phyloP scores from a whole-genome alignment of 2,329 filamentous ascomycete genomes.

The Rutstroemia sp. region DNA sequence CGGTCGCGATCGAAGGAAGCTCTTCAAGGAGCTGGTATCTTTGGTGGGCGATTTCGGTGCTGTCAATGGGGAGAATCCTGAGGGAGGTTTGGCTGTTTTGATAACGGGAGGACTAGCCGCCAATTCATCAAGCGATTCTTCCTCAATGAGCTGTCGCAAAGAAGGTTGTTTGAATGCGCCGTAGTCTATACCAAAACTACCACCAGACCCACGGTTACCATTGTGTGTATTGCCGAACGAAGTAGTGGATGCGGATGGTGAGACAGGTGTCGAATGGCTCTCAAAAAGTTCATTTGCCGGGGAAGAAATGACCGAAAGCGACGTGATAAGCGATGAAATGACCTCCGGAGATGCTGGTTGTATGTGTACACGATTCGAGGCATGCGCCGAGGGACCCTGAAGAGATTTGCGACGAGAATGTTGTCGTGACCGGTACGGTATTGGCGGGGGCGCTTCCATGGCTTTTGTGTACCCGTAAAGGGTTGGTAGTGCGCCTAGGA shows the following conservation, averaged over 20 bases:
- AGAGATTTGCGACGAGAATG: slow-evolving; percentile 26
- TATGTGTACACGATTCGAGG: slow-evolving; percentile 26
- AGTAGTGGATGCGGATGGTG: slow-evolving; percentile 32
- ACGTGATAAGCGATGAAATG: slow-evolving; percentile 64
- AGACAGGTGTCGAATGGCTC: slow-evolving; percentile 29
- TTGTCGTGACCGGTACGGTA: slow-evolving; percentile 23
- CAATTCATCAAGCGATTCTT: slow-evolving; percentile 49
- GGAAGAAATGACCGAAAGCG: slow-evolving; percentile 57
- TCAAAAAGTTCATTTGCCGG: slow-evolving; percentile 67
- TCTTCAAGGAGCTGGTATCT: slow-evolving; percentile 41
- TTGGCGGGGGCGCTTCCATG: slow-evolving; percentile 26
- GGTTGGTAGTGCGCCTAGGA: slow-evolving; percentile 12
- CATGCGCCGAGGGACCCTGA: slow-evolving; percentile 22
- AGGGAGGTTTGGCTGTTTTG: slow-evolving; percentile 74
- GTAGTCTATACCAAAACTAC: slow-evolving; percentile 66
- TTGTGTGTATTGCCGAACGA: slow-evolving; percentile 16
- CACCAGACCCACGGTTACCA: slow-evolving; percentile 20
- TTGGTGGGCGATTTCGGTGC: slow-evolving; percentile 45
- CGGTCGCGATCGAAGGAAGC: slow-evolving; percentile 52
- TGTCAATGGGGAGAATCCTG: slow-evolving; percentile 66
- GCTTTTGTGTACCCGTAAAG: slow-evolving; percentile 12
- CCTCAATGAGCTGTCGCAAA: slow-evolving; percentile 41
- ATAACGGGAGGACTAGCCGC: slow-evolving; percentile 63
- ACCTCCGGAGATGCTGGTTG: slow-evolving; percentile 51
- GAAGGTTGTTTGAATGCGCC: slow-evolving; percentile 51